phyloP scores from a whole-genome alignment of 1,284 basidiomycete species.

The Cutaneotrichosporon sp. region DNA sequence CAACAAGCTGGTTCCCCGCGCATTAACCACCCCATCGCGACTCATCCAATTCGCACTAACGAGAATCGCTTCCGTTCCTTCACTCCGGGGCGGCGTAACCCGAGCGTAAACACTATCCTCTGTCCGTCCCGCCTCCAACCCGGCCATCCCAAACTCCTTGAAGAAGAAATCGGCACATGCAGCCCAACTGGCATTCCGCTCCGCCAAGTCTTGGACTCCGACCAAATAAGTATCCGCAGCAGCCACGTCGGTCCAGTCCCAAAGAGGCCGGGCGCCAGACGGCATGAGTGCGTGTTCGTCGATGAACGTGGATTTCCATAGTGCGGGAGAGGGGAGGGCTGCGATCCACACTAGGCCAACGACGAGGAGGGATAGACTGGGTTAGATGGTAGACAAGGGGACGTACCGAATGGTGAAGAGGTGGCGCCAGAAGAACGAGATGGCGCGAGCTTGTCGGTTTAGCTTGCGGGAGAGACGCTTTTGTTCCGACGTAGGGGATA shows the following conservation, averaged over 20 bases:
- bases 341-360: constrained; percentile 73
- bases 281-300: constrained; percentile 94
- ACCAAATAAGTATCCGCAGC: constrained; percentile 73
- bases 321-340: constrained; percentile 63
- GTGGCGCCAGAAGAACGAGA: constrained; percentile 10
- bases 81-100: constrained; percentile 75
- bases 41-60: constrained; percentile 86
- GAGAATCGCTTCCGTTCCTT: constrained; percentile 87
- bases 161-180: constrained; percentile 54
- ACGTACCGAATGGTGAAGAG: constrained; percentile 16
- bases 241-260: constrained; percentile 83
- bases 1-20: constrained; percentile 80
- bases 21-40: constrained; percentile 59
- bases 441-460: constrained; percentile 12
- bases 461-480: constrained; percentile 14
- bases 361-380: constrained; percentile 56
- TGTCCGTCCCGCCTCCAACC: constrained; percentile 32
- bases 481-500: constrained; percentile 18
- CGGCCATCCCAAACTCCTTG: constrained; percentile 29
- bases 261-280: constrained; percentile 80
- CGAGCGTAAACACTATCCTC: constrained; percentile 69
- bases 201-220: constrained; percentile 64
- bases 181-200: constrained; percentile 64
- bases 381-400: not conserved
- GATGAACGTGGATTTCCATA: constrained; percentile 73